phyloP scores from a whole-genome alignment of 2,329 filamentous ascomycete species.

The Fonsecaea nubica region DNA sequence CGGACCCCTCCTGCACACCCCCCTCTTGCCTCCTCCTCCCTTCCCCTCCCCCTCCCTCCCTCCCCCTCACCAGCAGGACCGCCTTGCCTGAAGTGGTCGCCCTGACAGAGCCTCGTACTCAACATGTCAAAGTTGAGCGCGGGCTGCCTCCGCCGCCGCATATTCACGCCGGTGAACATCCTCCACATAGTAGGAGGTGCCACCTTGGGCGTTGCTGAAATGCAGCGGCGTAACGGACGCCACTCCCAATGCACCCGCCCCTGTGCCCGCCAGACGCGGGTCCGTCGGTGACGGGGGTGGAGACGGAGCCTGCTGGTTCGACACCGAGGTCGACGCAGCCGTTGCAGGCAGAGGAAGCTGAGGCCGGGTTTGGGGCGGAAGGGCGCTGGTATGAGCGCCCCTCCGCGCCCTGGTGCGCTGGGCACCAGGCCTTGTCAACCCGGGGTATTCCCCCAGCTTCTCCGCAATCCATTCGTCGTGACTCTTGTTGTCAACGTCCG shows the following conservation, averaged over 20 bases:
- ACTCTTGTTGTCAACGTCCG: conserved; percentile 21
- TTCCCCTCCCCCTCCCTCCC: not conserved
- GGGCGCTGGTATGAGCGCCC: not conserved
- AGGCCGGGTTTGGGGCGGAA: not conserved
- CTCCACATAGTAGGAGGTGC: conserved; percentile 16
- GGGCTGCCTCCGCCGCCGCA: not conserved
- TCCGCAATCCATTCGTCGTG: conserved; percentile 24
- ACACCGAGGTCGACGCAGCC: not conserved
- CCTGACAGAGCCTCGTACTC: not conserved
- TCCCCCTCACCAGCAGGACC: not conserved
- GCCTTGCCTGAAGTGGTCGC: not conserved
- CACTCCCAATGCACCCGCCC: not conserved
- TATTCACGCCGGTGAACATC: not conserved
- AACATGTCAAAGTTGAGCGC: not conserved
- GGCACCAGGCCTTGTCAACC: not conserved
- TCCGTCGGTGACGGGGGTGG: not conserved
- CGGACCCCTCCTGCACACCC: not conserved
- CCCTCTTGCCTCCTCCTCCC: not conserved
- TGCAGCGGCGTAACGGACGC: not conserved
- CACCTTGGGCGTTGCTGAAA: conserved; percentile 2
- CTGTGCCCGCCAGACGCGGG: not conserved
- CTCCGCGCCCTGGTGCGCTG: not conserved
- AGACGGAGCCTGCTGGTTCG: not conserved
- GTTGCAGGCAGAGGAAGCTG: not conserved
- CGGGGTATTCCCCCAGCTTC: conserved; percentile 7